A percentile compares a stretch with the other conserved stretches of the same genome.
Evolutionary conservation across 495 filamentous ascomycete species (phyloP).

Genomic region (Usnea hakonensis): DNA sequence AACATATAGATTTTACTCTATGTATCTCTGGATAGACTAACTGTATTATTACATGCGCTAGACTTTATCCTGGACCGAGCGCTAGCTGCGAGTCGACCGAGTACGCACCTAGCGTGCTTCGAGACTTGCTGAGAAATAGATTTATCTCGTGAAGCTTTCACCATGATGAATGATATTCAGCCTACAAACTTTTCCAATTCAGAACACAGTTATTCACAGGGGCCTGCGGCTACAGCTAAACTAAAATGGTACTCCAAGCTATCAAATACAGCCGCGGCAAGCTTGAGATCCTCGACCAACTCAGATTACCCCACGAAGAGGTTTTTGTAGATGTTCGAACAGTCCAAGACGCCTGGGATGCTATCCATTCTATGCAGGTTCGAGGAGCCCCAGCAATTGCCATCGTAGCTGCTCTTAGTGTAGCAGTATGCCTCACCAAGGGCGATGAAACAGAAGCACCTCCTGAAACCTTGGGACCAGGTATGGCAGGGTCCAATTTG

Average conservation of each 20-base stretch:
- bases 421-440: slow-evolving; percentile 64
- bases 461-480: slow-evolving; percentile 25
- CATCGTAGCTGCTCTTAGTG: slow-evolving; percentile 83
- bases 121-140: no score
- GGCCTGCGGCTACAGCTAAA: neutral
- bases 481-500: slow-evolving; percentile 44
- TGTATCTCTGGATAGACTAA: no score
- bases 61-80: no score
- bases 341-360: slow-evolving; percentile 78
- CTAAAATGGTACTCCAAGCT: slow-evolving; percentile 62
- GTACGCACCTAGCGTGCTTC: neutral
- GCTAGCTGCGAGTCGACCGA: no score
- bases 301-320: slow-evolving; percentile 79
- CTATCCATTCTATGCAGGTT: slow-evolving; percentile 90
- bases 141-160: no score
- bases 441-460: slow-evolving; percentile 2
- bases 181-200: neutral
- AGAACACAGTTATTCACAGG: neutral
- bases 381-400: slow-evolving; percentile 93
- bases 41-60: no score
- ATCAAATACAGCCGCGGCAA: slow-evolving; percentile 76
- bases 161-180: no score
- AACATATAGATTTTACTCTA: no score
- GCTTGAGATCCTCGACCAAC: slow-evolving; percentile 82
- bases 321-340: slow-evolving; percentile 67